These are phyloP conservation scores for Linnemannia elongata DNA, from an alignment of 192 early-diverging fungal genomes.

Conservation along the genomic window DNA sequence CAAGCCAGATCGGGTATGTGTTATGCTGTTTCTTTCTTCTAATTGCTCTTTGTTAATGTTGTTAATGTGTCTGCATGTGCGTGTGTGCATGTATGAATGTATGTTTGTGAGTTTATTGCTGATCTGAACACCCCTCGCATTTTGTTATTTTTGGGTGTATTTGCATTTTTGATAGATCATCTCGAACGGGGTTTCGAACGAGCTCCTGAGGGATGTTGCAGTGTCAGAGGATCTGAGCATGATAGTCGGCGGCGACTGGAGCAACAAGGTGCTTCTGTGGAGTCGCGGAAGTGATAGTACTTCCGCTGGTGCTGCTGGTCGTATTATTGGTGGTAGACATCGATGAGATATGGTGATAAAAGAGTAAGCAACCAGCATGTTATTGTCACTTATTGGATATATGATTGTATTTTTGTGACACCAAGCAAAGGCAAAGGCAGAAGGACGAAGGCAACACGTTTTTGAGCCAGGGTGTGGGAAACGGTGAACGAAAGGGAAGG, in stretches of 20 bases:
- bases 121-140: neutral
- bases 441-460: neutral
- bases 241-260: slow-evolving; percentile 47
- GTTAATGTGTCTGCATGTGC: neutral
- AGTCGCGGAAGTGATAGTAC: neutral
- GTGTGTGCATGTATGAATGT: neutral
- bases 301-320: neutral
- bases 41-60: neutral
- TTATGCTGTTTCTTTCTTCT: neutral
- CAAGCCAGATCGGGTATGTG: slow-evolving; percentile 35
- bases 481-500: neutral
- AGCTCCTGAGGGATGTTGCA: slow-evolving; percentile 39
- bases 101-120: neutral
- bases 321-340: neutral
- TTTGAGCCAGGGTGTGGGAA: slow-evolving; percentile 12
- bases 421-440: neutral
- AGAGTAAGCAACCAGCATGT: too few species aligned
- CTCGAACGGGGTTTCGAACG: slow-evolving; percentile 24
- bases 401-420: neutral
- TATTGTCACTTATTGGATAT: neutral
- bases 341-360: neutral
- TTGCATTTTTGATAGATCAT: slow-evolving; percentile 30
- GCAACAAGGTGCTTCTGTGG: slow-evolving; percentile 44
- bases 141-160: neutral
- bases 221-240: slow-evolving; percentile 46